A percentile compares a stretch with the other conserved stretches of the same genome.
phyloP scores from a whole-genome alignment of 768 basidiomycete genomes.

The Boletus rubescentipes region DNA sequence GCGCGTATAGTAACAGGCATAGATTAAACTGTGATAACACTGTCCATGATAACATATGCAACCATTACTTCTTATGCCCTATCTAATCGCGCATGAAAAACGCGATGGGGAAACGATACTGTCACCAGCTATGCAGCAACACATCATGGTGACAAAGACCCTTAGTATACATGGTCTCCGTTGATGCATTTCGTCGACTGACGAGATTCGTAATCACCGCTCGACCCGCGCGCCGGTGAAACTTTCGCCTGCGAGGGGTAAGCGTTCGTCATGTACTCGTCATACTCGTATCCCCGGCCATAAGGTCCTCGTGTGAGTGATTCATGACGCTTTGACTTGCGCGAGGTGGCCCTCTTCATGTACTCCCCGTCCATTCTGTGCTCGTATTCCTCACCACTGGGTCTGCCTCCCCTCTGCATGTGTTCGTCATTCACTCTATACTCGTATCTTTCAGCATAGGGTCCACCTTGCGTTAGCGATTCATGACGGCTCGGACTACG shows the following conservation, averaged over 20 bases:
- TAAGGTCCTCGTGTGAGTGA: neutral
- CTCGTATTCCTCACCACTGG: neutral
- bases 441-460: neutral
- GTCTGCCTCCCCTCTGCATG: neutral
- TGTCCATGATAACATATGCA: no score
- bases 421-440: neutral
- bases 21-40: no score
- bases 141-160: no score
- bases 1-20: no score
- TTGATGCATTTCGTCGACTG: neutral
- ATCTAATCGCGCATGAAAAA: no score
- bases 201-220: neutral
- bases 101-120: no score
- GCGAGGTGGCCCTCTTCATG: neutral
- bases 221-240: neutral
- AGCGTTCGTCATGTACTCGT: neutral
- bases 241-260: constrained; percentile 7
- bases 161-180: neutral
- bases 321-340: neutral
- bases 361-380: neutral
- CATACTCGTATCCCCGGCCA: neutral
- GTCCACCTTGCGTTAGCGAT: no score
- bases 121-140: no score
- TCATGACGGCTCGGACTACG: no score
- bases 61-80: no score